Percentiles rank a stretch among this genome's conserved stretches.
phyloP scores from a whole-genome alignment of 805 yeast species.

The Suhomyces tanzawaensis region DNA sequence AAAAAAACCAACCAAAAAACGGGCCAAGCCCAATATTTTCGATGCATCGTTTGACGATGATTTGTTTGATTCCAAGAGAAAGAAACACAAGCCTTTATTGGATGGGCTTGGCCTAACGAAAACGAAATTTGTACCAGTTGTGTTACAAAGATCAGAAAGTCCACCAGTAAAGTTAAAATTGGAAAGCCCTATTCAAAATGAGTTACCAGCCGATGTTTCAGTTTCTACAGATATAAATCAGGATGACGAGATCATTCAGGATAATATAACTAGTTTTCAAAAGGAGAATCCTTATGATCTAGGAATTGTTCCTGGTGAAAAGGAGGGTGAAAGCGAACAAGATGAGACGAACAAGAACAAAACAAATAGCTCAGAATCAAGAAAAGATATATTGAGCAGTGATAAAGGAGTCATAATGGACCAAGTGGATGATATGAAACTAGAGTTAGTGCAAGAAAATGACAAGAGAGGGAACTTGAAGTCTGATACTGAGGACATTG shows the following conservation, averaged over 20 bases:
- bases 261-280: background rate
- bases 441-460: no score
- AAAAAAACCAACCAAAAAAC: conserved; percentile 2
- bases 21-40: conserved; percentile 11
- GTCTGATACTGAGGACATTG: background rate
- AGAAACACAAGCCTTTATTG: background rate
- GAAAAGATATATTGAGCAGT: background rate
- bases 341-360: background rate
- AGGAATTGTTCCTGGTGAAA: background rate
- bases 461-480: background rate
- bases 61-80: conserved; percentile 1
- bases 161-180: background rate
- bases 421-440: background rate
- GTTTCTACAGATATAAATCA: conserved; percentile 13
- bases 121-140: background rate
- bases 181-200: conserved; percentile 9
- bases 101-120: background rate
- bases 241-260: background rate
- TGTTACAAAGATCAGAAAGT: background rate
- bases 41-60: conserved; percentile 10
- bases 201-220: conserved; percentile 18
- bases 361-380: background rate
- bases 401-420: no score
- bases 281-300: background rate
- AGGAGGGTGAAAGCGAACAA: background rate